A percentile compares a stretch with the other conserved stretches of the same genome.
Evolutionary conservation across 2,329 filamentous ascomycete genomes (phyloP).

Genomic region (Pseudocercospora musae): DNA sequence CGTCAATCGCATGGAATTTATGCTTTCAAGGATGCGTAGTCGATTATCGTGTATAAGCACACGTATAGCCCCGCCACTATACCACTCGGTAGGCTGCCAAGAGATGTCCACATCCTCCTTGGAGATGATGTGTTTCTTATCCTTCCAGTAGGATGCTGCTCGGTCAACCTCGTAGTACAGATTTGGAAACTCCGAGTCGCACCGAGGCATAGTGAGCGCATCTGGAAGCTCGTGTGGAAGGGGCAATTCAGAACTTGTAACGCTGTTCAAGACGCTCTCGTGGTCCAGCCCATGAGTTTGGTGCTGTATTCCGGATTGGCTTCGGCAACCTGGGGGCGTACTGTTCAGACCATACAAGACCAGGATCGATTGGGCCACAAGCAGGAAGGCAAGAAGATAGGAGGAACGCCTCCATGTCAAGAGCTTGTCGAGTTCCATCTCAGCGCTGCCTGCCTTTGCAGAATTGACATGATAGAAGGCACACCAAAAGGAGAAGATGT

Average conservation of each 20-base stretch:
- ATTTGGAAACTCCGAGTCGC: conserved; percentile 27
- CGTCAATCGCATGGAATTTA: conserved; percentile 21
- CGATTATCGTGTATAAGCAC: conserved; percentile 29
- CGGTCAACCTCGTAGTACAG: conserved; percentile 31
- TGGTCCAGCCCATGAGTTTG: not conserved
- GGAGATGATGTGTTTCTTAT: conserved; percentile 19
- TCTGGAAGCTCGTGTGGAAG: not conserved
- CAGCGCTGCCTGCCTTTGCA: not conserved
- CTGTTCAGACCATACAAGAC: not conserved
- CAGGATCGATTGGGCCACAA: not conserved
- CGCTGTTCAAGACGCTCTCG: not conserved
- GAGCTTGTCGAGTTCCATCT: not conserved
- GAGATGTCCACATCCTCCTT: conserved; percentile 19
- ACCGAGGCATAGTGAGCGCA: conserved; percentile 16
- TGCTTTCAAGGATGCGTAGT: conserved; percentile 25
- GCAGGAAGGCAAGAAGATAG: not conserved
- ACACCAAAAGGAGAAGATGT: not conserved
- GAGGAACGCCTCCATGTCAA: not conserved
- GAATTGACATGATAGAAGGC: not conserved
- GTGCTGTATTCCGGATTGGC: not conserved
- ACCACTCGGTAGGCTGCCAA: conserved; percentile 6
- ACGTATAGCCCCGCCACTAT: conserved; percentile 20
- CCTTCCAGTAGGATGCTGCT: conserved; percentile 23
- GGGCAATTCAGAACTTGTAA: not conserved
- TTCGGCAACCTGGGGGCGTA: not conserved